These are phyloP conservation scores for Yamadazyma kanchanaburiensis DNA, from an alignment of 1,139 yeast species.

Conservation along the genomic window DNA sequence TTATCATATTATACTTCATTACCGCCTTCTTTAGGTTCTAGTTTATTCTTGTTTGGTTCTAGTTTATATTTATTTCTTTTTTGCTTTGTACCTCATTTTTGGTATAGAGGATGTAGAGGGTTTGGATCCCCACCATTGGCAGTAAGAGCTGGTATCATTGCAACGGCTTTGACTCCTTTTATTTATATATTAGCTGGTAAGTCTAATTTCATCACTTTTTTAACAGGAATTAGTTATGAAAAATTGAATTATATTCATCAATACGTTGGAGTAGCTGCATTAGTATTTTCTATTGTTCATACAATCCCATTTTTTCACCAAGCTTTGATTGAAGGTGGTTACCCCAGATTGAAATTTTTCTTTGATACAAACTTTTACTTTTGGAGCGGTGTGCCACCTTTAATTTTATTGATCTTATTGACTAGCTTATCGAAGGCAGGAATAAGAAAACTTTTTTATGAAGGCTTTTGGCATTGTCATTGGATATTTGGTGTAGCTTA, in stretches of 20 bases:
- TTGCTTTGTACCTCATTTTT: slow-evolving; percentile 48
- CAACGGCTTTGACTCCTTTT: slow-evolving; percentile 52
- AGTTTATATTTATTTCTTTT: slow-evolving; percentile 45
- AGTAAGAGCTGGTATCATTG: slow-evolving; percentile 51
- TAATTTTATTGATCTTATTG: slow-evolving; percentile 43
- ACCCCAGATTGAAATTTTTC: slow-evolving; percentile 13
- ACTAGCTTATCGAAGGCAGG: slow-evolving; percentile 45
- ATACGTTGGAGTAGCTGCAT: slow-evolving; percentile 43
- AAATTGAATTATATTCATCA: slow-evolving; percentile 53
- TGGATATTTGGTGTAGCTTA: slow-evolving; percentile 59
- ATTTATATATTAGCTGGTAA: slow-evolving; percentile 52
- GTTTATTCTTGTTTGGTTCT: slow-evolving; percentile 36
- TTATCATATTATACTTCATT: slow-evolving; percentile 40
- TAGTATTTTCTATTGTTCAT: slow-evolving; percentile 51
- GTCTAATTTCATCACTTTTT: slow-evolving; percentile 43
- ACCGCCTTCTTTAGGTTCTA: slow-evolving; percentile 51
- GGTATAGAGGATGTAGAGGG: slow-evolving; percentile 53
- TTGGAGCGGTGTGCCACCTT: slow-evolving; percentile 39
- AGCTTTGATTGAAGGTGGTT: slow-evolving; percentile 50
- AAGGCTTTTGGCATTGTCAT: slow-evolving; percentile 52
- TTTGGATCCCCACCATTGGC: slow-evolving; percentile 70
- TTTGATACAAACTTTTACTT: slow-evolving; percentile 18
- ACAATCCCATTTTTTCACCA: slow-evolving; percentile 53
- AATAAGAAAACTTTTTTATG: slow-evolving; percentile 46
- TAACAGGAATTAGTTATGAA: slow-evolving; percentile 57